Conservation (phyloP, 257 asterid species). For the Solanum chilense region DNA sequence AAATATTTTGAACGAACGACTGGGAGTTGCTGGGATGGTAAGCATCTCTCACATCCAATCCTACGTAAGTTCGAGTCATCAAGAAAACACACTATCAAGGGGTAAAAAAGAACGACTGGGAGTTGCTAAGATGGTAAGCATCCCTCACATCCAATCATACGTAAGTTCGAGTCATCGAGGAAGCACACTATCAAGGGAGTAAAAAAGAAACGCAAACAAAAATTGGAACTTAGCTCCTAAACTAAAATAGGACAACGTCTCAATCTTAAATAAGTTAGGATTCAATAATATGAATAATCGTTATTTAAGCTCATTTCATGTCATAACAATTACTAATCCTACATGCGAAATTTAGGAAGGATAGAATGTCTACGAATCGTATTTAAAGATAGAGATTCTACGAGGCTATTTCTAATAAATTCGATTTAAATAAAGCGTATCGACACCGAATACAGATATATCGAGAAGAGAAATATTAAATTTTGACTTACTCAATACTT, state of each 20-base stretch:
- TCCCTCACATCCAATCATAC: background rate
- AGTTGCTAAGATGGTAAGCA: background rate
- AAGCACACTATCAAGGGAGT: background rate
- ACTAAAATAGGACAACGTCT: background rate
- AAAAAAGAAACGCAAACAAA: background rate
- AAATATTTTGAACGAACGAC: background rate
- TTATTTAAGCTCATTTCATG: background rate
- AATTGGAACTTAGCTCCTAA: background rate
- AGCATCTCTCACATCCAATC: rapidly evolving
- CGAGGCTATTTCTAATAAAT: too few relatives aligned
- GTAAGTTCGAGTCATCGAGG: too few relatives aligned
- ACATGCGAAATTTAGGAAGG: too few relatives aligned
- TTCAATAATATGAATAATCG: background rate
- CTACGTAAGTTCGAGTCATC: too few relatives aligned
- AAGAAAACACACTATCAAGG: too few relatives aligned
- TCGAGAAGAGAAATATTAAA: background rate
- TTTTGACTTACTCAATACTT: constrained; percentile 23
- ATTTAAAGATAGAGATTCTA: too few relatives aligned
- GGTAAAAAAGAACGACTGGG: background rate
- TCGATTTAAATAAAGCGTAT: too few relatives aligned
- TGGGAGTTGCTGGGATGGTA: background rate
- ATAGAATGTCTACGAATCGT: too few relatives aligned
- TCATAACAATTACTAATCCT: too few relatives aligned
- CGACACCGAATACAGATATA: background rate
- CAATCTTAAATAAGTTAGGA: background rate